Conservation (phyloP, 495 filamentous ascomycete species). For the Elasticomyces elasticus region DNA sequence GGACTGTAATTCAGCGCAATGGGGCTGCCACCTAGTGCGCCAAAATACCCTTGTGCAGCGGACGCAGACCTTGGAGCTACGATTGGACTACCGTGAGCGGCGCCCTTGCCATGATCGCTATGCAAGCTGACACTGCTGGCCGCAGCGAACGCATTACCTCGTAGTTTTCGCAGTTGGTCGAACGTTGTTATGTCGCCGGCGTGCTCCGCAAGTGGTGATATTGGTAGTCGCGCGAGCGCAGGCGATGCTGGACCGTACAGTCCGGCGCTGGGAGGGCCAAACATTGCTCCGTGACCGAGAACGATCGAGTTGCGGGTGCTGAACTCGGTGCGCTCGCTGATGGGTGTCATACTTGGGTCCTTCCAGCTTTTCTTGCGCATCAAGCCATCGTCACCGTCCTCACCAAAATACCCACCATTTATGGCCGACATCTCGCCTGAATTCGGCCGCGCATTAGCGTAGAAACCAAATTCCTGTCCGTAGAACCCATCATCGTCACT, state of each 20-base stretch:
- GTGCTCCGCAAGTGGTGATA: slow-evolving; percentile 60
- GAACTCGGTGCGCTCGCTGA: slow-evolving; percentile 92
- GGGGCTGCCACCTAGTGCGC: background rate
- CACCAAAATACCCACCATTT: slow-evolving; percentile 87
- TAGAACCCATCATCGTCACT: slow-evolving; percentile 90
- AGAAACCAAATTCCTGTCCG: slow-evolving; percentile 97
- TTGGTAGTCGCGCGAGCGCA: slow-evolving; percentile 53
- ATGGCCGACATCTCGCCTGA: slow-evolving; percentile 32
- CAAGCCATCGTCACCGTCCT: slow-evolving; percentile 51
- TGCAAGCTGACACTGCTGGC: slow-evolving; percentile 64
- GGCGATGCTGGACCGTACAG: slow-evolving; percentile 28
- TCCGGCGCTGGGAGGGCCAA: slow-evolving; percentile 38
- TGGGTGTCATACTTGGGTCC: slow-evolving; percentile 89
- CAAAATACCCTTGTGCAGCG: background rate
- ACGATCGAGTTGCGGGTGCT: slow-evolving; percentile 86
- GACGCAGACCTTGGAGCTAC: background rate
- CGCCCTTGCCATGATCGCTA: slow-evolving; percentile 35
- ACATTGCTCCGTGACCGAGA: slow-evolving; percentile 32
- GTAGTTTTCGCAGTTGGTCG: slow-evolving; percentile 58
- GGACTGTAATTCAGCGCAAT: background rate
- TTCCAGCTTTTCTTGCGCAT: slow-evolving; percentile 58
- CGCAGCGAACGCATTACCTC: slow-evolving; percentile 68
- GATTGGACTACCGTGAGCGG: slow-evolving; percentile 5
- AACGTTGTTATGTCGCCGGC: slow-evolving; percentile 55
- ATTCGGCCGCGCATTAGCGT: slow-evolving; percentile 42